A percentile compares a stretch with the other conserved stretches of the same genome.
phyloP scores from a whole-genome alignment of 1,284 basidiomycete genomes.

The Ceratobasidium sp. region DNA sequence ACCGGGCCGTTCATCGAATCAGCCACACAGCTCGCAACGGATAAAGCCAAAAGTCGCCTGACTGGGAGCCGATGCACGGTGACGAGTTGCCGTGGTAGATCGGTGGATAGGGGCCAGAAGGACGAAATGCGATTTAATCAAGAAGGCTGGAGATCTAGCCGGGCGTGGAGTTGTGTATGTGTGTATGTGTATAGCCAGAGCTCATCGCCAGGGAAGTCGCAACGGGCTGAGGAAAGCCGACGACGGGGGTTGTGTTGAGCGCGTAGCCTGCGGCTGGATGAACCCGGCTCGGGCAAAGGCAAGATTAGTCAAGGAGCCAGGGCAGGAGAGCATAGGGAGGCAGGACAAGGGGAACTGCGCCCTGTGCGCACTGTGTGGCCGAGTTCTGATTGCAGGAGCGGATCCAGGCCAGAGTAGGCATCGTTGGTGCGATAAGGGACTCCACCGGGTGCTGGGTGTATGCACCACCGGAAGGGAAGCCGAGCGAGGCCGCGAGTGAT shows the following conservation, averaged over 20 bases:
- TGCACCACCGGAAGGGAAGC: constrained; percentile 3
- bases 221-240: constrained; percentile 3
- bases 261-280: neutral
- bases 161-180: neutral
- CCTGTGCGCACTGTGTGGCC: neutral
- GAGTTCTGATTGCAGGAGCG: constrained; percentile 6
- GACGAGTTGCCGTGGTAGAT: neutral
- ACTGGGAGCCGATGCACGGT: constrained; percentile 1
- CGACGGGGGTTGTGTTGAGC: constrained; percentile 9
- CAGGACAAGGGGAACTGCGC: constrained; percentile 29
- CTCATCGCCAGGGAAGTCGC: constrained; percentile 7
- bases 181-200: too few relatives aligned
- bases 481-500: neutral
- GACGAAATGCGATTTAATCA: constrained; percentile 2
- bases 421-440: neutral
- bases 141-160: neutral
- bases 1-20: neutral
- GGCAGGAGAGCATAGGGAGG: neutral
- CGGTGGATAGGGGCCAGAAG: neutral
- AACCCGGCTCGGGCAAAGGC: neutral
- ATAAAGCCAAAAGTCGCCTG: constrained; percentile 1
- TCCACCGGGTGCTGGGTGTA: neutral
- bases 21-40: neutral
- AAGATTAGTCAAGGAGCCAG: neutral
- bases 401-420: constrained; percentile 23